A percentile compares a stretch with the other conserved stretches of the same genome.
These are phyloP conservation scores for Triticum turgidum DNA, from an alignment of 176 grass and related monocot species.

Conservation along the genomic window DNA sequence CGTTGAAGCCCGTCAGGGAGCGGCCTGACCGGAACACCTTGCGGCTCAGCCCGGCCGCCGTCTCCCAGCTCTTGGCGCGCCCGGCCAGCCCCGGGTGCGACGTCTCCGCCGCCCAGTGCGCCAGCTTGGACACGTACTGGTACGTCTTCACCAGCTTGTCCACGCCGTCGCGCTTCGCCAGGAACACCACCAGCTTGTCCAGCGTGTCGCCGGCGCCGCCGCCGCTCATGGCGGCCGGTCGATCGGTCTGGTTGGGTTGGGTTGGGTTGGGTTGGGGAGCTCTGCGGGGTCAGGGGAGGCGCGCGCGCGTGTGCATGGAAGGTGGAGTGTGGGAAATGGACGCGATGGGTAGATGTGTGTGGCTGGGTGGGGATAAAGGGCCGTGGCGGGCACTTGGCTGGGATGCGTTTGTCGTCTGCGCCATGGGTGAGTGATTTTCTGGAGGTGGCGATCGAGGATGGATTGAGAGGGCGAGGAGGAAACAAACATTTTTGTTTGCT, in stretches of 20 bases:
- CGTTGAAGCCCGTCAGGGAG: constrained; percentile 79
- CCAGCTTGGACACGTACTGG: constrained; percentile 97
- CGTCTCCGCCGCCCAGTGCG: constrained; percentile 62
- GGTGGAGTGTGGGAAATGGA: constrained; percentile 1
- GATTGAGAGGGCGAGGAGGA: constrained; percentile 12
- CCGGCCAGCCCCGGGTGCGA: constrained; percentile 47
- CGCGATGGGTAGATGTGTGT: neutral
- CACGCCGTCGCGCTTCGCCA: constrained; percentile 93
- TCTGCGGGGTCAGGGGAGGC: neutral
- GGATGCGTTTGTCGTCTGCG: constrained; percentile 39
- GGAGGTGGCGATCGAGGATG: constrained; percentile 1
- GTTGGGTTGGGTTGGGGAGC: neutral
- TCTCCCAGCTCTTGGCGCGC: constrained; percentile 95
- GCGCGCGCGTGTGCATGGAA: neutral
- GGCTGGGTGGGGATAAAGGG: constrained; percentile 38
- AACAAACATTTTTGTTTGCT: neutral
- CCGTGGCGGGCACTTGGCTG: constrained; percentile 21
- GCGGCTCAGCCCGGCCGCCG: constrained; percentile 81
- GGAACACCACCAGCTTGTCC: constrained; percentile 98
- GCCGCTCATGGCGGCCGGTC: constrained; percentile 39
- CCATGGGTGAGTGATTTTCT: neutral
- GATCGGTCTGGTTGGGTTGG: neutral
- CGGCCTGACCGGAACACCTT: constrained; percentile 90
- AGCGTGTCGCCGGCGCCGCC: constrained; percentile 54
- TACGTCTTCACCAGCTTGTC: constrained; percentile 99